These are phyloP conservation scores for Entoloma clypeatum DNA, from an alignment of 1,284 basidiomycete species.

Conservation along the genomic window DNA sequence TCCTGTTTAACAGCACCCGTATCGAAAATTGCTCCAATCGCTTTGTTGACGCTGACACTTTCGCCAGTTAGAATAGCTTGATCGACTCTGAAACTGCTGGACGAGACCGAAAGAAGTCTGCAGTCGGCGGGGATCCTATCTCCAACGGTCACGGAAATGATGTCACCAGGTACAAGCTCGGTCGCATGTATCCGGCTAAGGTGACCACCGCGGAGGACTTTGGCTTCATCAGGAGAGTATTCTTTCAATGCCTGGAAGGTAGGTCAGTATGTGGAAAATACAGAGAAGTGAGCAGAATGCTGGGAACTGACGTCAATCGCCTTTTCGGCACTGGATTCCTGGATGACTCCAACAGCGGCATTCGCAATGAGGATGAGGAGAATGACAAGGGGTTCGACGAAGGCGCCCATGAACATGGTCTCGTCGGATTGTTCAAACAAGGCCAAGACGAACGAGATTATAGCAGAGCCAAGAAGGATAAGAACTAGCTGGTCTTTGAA, in stretches of 20 bases:
- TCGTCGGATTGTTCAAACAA: conserved; percentile 75
- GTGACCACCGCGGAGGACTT: conserved; percentile 76
- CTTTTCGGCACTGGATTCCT: conserved; percentile 92
- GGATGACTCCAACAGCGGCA: conserved; percentile 90
- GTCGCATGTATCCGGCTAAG: conserved; percentile 76
- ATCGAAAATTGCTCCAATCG: conserved; percentile 62
- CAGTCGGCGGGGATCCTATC: conserved; percentile 95
- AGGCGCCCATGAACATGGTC: conserved; percentile 70
- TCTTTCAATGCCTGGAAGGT: conserved; percentile 78
- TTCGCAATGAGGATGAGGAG: conserved; percentile 92
- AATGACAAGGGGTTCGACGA: conserved; percentile 92
- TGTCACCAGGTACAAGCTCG: conserved; percentile 90
- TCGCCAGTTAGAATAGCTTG: conserved; percentile 96
- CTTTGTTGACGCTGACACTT: conserved; percentile 84
- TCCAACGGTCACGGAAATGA: conserved; percentile 85
- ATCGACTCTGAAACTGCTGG: conserved; percentile 89
- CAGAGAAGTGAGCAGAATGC: conserved; percentile 8
- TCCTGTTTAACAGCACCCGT: conserved; percentile 88
- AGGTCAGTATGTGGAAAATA: conserved; percentile 9
- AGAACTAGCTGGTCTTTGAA: conserved; percentile 97
- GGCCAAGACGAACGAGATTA: conserved; percentile 87
- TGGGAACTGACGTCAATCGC: conserved; percentile 81
- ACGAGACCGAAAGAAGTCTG: conserved; percentile 82
- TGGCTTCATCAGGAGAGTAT: conserved; percentile 93
- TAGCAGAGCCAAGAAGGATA: conserved; percentile 88